Base-by-base conservation (phyloP, 805 yeast species). In the Metschnikowia amazonensis region DNA sequence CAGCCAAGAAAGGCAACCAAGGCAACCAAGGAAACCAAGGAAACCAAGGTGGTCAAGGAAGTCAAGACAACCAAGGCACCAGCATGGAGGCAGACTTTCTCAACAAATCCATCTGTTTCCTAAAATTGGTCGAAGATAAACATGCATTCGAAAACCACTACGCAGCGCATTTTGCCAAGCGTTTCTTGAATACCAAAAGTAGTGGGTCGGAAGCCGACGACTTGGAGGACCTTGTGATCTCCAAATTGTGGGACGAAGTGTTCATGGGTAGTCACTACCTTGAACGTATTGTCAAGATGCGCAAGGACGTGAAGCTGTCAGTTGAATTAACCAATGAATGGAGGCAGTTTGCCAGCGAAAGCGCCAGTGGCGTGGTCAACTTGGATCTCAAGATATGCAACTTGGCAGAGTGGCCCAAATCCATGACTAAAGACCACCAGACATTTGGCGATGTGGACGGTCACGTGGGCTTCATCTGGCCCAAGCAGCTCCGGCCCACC, bases 111-210 rank as follows among this genome's bases (percentile, higher is more conserved):
- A 74, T 86, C 10, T 64, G 73, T 18, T 74, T 90, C 27, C 81
- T 89, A 57, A 70, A 83, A 46, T 82, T 79, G 58, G 72, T 89
- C 37, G 75, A 79, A 48, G 96, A 90, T 55, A 90, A 89, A 58
- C 97, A 89, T 64, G 69, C 86, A 21, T 90, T 89, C 66, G 96
- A 89, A 59, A 84, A 79, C 34, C 82, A 85, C 49, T 89, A 88
- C 63, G 89, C 89, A 56, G 86, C 82, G 44, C 96, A 87, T 65
- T 71, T 90, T 47, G 96, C 96, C 1, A 88, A 84, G 62, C 73
- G 97, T 49, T 72, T 89, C 44, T 56, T 72, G 21, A 70, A 65
- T 45, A 52, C 71, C 10, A 72, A 72, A 46, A 62, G 64, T 17
- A 43, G 52, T 5, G 47, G 52, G 7, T 34, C 17, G 3, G 35